Percentiles rank a stretch among this genome's conserved stretches.
These are phyloP conservation scores for Kazachstania bromeliacearum DNA, from an alignment of 805 yeast species.

Conservation along the genomic window DNA sequence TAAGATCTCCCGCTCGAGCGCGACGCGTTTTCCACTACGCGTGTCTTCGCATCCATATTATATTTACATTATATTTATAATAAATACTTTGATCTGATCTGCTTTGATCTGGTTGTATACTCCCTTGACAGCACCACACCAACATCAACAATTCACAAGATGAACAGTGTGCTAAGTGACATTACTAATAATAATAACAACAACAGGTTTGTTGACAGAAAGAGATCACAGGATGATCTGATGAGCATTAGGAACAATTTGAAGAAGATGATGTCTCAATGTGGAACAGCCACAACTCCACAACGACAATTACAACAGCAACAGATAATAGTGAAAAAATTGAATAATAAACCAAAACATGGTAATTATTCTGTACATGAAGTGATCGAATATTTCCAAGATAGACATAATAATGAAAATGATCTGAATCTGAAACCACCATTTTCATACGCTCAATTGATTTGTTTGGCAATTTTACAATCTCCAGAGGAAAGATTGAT, in stretches of 20 bases:
- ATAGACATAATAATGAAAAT: no score
- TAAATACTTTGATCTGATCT: no score
- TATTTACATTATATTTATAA: no score
- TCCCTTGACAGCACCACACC: no score
- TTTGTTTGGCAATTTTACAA: slow-evolving; percentile 85
- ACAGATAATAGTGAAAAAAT: background rate
- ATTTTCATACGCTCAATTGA: slow-evolving; percentile 82
- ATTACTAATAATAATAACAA: no score
- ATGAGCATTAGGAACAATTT: background rate
- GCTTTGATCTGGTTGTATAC: no score
- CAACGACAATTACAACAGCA: background rate
- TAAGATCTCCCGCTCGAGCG: no score
- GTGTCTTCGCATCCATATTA: no score
- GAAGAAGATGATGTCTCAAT: slow-evolving; percentile 1
- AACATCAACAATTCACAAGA: no score
- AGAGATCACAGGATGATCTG: background rate
- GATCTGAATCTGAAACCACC: slow-evolving; percentile 71
- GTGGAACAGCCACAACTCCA: background rate
- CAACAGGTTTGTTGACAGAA: no score
- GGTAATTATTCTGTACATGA: background rate
- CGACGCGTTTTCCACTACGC: no score
- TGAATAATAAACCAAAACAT: background rate
- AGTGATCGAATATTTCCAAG: background rate
- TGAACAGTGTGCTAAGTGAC: no score
- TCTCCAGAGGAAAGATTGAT: slow-evolving; percentile 65